These are phyloP conservation scores for Rhynchosporium graminicola DNA, from an alignment of 2,329 filamentous ascomycete species.

Conservation along the genomic window DNA sequence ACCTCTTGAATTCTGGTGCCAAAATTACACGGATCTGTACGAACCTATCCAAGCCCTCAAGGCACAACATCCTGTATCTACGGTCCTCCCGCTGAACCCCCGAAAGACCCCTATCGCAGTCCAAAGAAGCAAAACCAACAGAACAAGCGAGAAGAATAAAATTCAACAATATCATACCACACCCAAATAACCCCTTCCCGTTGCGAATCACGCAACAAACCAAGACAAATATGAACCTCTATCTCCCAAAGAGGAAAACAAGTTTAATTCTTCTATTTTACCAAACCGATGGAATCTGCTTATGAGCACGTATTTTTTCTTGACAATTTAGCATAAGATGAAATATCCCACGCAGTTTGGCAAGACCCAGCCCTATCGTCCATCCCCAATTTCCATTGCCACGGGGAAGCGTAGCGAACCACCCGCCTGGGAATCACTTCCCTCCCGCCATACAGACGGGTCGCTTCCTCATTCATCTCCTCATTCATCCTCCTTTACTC, in stretches of 20 bases:
- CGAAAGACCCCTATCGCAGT: too few species aligned
- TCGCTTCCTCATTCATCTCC: not conserved
- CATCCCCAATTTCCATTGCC: not conserved
- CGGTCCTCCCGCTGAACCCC: too few species aligned
- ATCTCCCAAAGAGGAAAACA: not conserved
- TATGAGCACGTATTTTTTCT: not conserved
- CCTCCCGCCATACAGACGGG: not conserved
- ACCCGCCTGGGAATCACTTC: not conserved
- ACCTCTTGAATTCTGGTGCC: too few species aligned
- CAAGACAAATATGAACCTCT: not conserved
- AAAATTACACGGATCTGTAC: too few species aligned
- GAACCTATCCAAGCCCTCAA: too few species aligned
- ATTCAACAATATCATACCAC: not conserved
- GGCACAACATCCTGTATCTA: too few species aligned
- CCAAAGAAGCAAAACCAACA: not conserved
- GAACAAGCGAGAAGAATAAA: not conserved
- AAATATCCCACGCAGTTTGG: not conserved
- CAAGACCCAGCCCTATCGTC: not conserved
- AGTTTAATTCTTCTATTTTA: not conserved
- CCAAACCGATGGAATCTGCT: not conserved
- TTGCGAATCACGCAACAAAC: not conserved
- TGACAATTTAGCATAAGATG: not conserved
- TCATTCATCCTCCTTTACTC: not conserved
- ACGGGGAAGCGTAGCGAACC: conserved; percentile 2
- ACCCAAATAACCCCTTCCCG: not conserved